A percentile compares a stretch with the other conserved stretches of the same genome.
Conservation (phyloP, 805 yeast genomes). For the Tetrapisispora pingtungensis region DNA sequence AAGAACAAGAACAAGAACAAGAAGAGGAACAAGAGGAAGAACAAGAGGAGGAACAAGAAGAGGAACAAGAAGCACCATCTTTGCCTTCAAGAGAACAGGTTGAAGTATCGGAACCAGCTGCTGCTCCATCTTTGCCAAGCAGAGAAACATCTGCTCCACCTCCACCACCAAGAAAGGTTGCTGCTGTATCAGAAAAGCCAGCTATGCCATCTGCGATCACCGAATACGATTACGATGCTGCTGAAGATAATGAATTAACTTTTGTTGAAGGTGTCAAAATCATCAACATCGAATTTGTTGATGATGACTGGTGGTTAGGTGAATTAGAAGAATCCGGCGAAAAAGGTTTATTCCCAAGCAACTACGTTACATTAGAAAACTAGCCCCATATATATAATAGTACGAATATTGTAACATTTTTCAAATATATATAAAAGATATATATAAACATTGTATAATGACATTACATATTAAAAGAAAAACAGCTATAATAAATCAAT, state of each 20-base stretch:
- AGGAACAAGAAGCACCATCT: slow-evolving; percentile 16
- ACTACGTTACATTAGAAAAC: slow-evolving; percentile 51
- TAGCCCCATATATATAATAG: not conserved
- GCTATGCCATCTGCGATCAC: slow-evolving; percentile 51
- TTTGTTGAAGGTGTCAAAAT: slow-evolving; percentile 80
- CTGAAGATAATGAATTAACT: slow-evolving; percentile 82
- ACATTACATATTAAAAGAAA: no score
- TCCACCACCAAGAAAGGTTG: slow-evolving; percentile 23
- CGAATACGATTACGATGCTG: slow-evolving; percentile 82
- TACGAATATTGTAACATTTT: no score
- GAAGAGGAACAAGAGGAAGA: slow-evolving; percentile 9
- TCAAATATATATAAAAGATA: no score
- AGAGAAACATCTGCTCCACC: slow-evolving; percentile 24
- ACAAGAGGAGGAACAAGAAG: slow-evolving; percentile 19
- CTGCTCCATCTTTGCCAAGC: slow-evolving; percentile 18
- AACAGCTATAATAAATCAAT: no score
- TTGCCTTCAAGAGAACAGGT: slow-evolving; percentile 6
- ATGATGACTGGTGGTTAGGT: slow-evolving; percentile 98
- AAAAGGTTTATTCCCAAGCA: slow-evolving; percentile 84
- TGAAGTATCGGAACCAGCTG: slow-evolving; percentile 12
- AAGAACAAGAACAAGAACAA: slow-evolving; percentile 12
- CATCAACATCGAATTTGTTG: slow-evolving; percentile 74
- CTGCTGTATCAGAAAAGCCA: slow-evolving; percentile 10
- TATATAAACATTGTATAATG: no score
- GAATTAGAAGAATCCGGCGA: slow-evolving; percentile 54